phyloP scores from a whole-genome alignment of 306 rosid genomes.

The Inga oerstediana region DNA sequence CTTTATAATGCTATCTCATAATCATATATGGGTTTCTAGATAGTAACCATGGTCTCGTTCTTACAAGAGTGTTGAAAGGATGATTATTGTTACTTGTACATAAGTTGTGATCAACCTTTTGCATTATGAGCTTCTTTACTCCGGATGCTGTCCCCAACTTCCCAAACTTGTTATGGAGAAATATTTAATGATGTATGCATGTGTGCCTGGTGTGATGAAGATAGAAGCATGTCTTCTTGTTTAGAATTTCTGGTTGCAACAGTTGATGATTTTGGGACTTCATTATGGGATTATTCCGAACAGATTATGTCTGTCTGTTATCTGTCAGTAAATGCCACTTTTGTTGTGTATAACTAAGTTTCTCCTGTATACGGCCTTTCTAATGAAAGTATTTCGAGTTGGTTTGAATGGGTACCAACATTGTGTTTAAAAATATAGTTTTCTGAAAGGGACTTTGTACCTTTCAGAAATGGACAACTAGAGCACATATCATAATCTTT shows the following conservation, averaged over 20 bases:
- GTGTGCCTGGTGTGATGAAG: background rate
- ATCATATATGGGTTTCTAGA: constrained; percentile 7
- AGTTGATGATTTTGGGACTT: background rate
- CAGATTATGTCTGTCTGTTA: background rate
- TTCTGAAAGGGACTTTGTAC: constrained; percentile 21
- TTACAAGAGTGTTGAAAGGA: constrained; percentile 8
- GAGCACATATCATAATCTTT: constrained; percentile 15
- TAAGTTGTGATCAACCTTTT: background rate
- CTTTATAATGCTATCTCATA: background rate
- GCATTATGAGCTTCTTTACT: background rate
- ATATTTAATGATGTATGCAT: background rate
- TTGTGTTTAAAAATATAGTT: background rate
- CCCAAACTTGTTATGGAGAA: background rate
- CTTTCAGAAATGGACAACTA: constrained; percentile 13
- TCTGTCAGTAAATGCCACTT: background rate
- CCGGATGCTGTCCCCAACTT: background rate
- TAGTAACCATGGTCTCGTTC: constrained; percentile 7
- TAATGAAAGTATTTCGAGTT: constrained; percentile 8
- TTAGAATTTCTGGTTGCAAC: background rate
- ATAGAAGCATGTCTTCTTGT: background rate
- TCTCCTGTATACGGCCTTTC: background rate
- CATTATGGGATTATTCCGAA: background rate
- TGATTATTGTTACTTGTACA: background rate
- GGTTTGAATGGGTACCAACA: constrained; percentile 9
- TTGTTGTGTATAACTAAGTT: background rate